Base-by-base conservation (phyloP, 179 eudicot species). In the Pouteria campechiana region DNA sequence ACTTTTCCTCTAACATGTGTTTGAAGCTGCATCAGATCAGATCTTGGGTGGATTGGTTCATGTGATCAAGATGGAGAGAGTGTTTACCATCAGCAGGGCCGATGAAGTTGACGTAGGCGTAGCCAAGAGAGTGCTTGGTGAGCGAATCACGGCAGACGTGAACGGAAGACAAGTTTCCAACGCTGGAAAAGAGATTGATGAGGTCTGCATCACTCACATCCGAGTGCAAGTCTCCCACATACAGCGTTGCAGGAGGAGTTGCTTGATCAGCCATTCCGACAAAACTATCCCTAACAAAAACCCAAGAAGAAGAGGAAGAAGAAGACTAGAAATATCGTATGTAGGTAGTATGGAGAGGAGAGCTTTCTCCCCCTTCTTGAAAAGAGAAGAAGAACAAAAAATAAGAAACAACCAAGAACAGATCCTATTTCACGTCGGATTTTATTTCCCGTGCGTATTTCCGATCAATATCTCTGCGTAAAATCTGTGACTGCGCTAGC, bases 101-200 rank as follows among this genome's bases (percentile, higher is more conserved):
- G 42, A 69, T 29, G 44, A 76, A 74, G 60, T 83, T 83, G 60
- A 76, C 79, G 50, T 74, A 83, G 31, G 77, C 94, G 52, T 83
- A 83, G 27, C 84, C 53, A 41, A 83, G 80, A 3, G 94, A 83
- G 3, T 68, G 69, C 4, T 74, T 72, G 23, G 74, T 55, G 23
- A 78, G 32, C 4, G 74, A 64, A 37, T 83, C 89, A 5, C 82
- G 75, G 41, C 94, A 83, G 54, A 83, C 72, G 5, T 85, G 79
- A 5, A 83, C 94, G 1, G 88, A 74, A 1, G 80, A 43, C 2
- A 74, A 57, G 32, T 65, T 49, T 35, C 68, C 66, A 43, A 64
- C 73, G 50, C 74, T 79, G 0, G 64, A 62, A 52, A 83, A 83
- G 7, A 72, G 69, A 8, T 76, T 72, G 30, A 37, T 61, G 0